Base-by-base conservation (phyloP, 169 alveolate species). In the Besnoitia besnoiti region DNA sequence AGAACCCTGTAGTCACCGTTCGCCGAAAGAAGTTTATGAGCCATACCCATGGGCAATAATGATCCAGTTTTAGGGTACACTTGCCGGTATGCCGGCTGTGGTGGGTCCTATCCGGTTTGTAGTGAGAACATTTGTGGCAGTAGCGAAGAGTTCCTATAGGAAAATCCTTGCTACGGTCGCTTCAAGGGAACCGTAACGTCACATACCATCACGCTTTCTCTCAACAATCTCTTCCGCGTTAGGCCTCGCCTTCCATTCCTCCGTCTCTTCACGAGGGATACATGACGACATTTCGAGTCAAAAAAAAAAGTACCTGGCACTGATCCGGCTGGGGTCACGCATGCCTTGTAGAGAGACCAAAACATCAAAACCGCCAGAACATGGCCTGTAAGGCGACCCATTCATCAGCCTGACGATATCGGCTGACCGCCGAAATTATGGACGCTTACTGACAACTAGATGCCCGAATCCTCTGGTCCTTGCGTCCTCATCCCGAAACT, bases 281-380 rank as follows among this genome's bases (percentile, higher is more conserved):
- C 35, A 30, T 50, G 30, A 50, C 35, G n/a, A 27, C n/a, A 73
- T 50, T 24, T 0, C 27, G 33, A 37, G 47, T 10, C 30, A 39
- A 33, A n/a, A n/a, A n/a, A n/a, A n/a, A n/a, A n/a, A 35, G n/a
- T 91, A 91, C 94, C 94, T 62, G 94, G 94, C 39, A 91, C 77
- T 5, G 76, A 51, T 19, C 94, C 94, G 16, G 94, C 91, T 12
- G 61, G 84, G 5, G 94, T 91, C 16, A 90, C 76, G 27, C 84
- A 91, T 12, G 94, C 82, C 44, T 91, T 61, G 91, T 84, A 91
- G 88, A 91, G 82, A 42, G 94, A 91, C 94, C 94, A 91, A 33
- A 91, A 67, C 44, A 91, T 75, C 89, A 91, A 61, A 35, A 89
- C 85, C n/a, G 85, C 35, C 16, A 89, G 90, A 47, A 85, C 80